Conservation (phyloP, 2,329 filamentous ascomycete species). For the Aspergillus ustus region DNA sequence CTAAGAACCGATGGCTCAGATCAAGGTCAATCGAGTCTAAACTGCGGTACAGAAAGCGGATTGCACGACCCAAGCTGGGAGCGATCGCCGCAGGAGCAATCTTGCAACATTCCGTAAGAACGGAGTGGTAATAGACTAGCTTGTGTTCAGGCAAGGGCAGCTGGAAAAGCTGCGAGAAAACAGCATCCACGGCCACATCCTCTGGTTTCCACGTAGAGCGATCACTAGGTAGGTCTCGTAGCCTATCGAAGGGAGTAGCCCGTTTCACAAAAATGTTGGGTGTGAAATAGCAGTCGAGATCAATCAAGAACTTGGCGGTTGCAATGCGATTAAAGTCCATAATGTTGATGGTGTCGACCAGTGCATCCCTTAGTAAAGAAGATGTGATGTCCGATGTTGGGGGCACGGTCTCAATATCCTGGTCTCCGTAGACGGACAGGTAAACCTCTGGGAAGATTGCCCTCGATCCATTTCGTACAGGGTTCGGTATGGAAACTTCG, state of each 20-base stretch:
- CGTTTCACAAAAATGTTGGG: constrained; percentile 90
- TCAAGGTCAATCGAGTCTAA: constrained; percentile 84
- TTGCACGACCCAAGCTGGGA: constrained; percentile 88
- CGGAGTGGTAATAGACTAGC: constrained; percentile 92
- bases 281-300: constrained; percentile 93
- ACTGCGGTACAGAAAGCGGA: constrained; percentile 86
- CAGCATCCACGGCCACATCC: constrained; percentile 94
- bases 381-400: constrained; percentile 75
- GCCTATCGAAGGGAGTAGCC: constrained; percentile 87
- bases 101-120: constrained; percentile 94
- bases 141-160: constrained; percentile 89
- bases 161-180: constrained; percentile 93
- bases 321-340: constrained; percentile 90
- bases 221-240: constrained; percentile 67
- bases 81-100: constrained; percentile 95
- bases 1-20: constrained; percentile 82
- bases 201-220: constrained; percentile 93
- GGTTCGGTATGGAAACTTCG: constrained; percentile 72
- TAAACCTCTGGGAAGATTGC: constrained; percentile 90
- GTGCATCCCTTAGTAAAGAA: constrained; percentile 79
- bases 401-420: constrained; percentile 89
- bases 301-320: constrained; percentile 86
- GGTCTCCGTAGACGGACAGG: constrained; percentile 86
- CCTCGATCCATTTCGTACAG: constrained; percentile 73
- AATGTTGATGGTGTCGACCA: constrained; percentile 92